These are phyloP conservation scores for Leccinum fuscescens DNA, from an alignment of 1,284 basidiomycete species.

Conservation along the genomic window DNA sequence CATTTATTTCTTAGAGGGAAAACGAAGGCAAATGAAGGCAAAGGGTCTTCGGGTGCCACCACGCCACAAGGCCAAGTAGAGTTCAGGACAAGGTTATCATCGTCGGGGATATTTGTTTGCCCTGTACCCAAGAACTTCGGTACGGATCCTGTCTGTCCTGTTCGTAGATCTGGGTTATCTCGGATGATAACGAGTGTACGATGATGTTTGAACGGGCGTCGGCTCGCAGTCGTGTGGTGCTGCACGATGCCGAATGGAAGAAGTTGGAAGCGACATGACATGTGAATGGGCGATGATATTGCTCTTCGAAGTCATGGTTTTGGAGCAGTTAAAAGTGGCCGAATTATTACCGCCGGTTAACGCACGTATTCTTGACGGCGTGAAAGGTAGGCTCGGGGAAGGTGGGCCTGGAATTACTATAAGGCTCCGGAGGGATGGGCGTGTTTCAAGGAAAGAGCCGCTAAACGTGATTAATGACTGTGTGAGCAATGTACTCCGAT, in stretches of 20 bases:
- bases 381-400: constrained; percentile 1
- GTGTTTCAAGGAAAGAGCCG: constrained; percentile 26
- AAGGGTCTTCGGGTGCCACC: constrained; percentile 68
- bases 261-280: not conserved
- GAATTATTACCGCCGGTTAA: not conserved
- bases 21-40: constrained; percentile 69
- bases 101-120: not conserved
- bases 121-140: constrained; percentile 2
- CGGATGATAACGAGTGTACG: constrained; percentile 1
- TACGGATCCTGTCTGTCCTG: not conserved
- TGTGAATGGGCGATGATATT: not conserved
- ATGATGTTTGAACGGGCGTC: constrained; percentile 3
- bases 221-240: not conserved
- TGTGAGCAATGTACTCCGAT: not conserved
- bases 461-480: not conserved
- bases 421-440: constrained; percentile 2
- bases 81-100: not conserved
- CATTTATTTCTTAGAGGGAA: constrained; percentile 50
- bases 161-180: not conserved
- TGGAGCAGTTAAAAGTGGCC: not conserved
- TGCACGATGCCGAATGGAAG: constrained; percentile 2
- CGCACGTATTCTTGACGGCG: not conserved
- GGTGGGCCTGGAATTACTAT: constrained; percentile 6
- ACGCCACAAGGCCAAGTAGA: constrained; percentile 31
- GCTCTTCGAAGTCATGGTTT: not conserved